Conservation (phyloP, 2,329 filamentous ascomycete species). For the Chrysoporthe austroafricana region DNA sequence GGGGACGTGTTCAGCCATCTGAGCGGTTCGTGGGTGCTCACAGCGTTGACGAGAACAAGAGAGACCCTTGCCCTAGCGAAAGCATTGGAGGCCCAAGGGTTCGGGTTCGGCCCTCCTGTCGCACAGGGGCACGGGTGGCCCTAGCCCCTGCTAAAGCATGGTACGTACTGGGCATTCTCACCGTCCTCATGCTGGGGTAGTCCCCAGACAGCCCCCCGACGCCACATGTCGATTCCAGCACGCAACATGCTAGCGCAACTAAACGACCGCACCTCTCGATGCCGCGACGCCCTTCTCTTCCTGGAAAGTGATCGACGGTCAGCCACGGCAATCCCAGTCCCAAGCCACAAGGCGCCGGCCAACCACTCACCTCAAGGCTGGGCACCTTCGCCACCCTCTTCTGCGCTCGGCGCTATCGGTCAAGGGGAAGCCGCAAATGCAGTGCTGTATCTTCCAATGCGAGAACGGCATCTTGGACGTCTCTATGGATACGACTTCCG, state of each 20-base stretch:
- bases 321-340: slow-evolving; percentile 5
- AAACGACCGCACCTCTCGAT: background rate
- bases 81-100: too few species aligned
- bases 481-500: background rate
- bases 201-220: background rate
- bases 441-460: too few species aligned
- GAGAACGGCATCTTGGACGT: too few species aligned
- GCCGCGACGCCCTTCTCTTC: background rate
- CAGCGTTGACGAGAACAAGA: too few species aligned
- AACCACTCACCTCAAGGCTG: background rate
- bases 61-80: background rate
- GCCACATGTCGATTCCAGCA: background rate
- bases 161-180: too few species aligned
- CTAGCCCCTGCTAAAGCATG: too few species aligned
- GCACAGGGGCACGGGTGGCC: too few species aligned
- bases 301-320: background rate
- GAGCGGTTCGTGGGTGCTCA: background rate
- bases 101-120: too few species aligned
- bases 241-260: background rate
- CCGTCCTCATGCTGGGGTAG: too few species aligned
- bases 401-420: too few species aligned
- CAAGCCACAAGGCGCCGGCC: background rate
- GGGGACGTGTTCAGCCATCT: background rate
- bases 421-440: too few species aligned
- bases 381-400: background rate